Base-by-base conservation (phyloP, 495 filamentous ascomycete species). In the Aspergillus panamensis region DNA sequence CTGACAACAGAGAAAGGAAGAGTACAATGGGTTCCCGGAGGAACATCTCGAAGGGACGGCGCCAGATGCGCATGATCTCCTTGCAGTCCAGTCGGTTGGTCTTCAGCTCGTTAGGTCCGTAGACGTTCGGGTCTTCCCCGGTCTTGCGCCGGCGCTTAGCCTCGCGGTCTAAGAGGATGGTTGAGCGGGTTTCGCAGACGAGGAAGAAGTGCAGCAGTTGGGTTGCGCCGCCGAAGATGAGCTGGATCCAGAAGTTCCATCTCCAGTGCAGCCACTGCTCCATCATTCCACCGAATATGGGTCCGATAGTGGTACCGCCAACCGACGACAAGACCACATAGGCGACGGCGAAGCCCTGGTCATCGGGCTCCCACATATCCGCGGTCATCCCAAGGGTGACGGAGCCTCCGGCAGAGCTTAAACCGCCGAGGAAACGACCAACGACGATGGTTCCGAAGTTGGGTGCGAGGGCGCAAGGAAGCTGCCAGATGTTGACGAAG, bases 381-480 rank as follows among this genome's bases (percentile, higher is more conserved):
- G 89, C 89, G 21, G 90, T 83, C 87, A 92, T 90, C 32, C 89
- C 89, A 3, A 92, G 80, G 0, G 89, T 92, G 51, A 92, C 88
- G 25, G 87, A 90, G 50, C 89, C 89, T 42, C 89, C 89, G 10
- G 89, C 89, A 0, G 86, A 87, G 20, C 82, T 85, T 0, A 92
- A 69, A 48, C 89, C 89, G 14, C 88, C 88, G 0, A 92, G 76
- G 7, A 80, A 75, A 19, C 89, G 82, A 33, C 82, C 82, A 8
- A 83, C 85, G 19, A 91, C 67, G 55, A 91, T 76, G 3, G 85
- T 82, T 3, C 72, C 81, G 56, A 85, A 88, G 64, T 90, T 91
- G 3, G 82, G 83, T 3, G 87, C 87, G 25, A 91, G 60, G 0
- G 81, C 88, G 48, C 87, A 87, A 6, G 87, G 87, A 17, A 91